These are phyloP conservation scores for Achaetomium macrosporum DNA, from an alignment of 2,329 filamentous ascomycete genomes.

Conservation along the genomic window DNA sequence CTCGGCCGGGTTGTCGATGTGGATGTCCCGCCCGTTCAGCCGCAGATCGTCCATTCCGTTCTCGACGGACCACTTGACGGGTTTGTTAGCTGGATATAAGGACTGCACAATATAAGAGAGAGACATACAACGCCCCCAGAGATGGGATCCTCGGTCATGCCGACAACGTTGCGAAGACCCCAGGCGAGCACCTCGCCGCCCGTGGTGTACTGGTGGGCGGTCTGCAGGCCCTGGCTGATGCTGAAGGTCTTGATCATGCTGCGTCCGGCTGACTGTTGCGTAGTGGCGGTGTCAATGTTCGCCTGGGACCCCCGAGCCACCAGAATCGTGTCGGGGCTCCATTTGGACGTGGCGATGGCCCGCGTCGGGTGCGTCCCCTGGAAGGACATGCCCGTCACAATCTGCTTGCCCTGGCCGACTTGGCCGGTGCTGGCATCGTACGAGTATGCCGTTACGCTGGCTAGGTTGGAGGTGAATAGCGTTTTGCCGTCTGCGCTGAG, in stretches of 20 bases:
- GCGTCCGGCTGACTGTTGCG: slow-evolving; percentile 39
- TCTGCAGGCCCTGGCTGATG: slow-evolving; percentile 35
- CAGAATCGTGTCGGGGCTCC: slow-evolving; percentile 42
- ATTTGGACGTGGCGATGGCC: slow-evolving; percentile 44
- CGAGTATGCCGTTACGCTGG: slow-evolving; percentile 43
- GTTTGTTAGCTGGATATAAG: no score
- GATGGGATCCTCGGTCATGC: slow-evolving; percentile 45
- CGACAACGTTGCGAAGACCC: slow-evolving; percentile 56
- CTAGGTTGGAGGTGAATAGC: slow-evolving; percentile 35
- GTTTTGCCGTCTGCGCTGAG: slow-evolving; percentile 29
- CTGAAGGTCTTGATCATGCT: slow-evolving; percentile 53
- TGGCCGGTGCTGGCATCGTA: slow-evolving; percentile 42
- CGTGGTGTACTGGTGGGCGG: slow-evolving; percentile 10
- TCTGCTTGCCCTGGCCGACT: slow-evolving; percentile 33
- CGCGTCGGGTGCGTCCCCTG: slow-evolving; percentile 45
- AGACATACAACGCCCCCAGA: slow-evolving; percentile 28
- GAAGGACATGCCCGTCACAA: slow-evolving; percentile 44
- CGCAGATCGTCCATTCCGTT: slow-evolving; percentile 57
- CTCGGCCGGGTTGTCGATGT: slow-evolving; percentile 58
- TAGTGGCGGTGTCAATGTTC: slow-evolving; percentile 45
- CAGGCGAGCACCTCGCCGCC: slow-evolving; percentile 21
- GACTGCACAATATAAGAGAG: no score
- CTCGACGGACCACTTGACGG: slow-evolving; percentile 45
- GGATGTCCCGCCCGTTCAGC: slow-evolving; percentile 47
- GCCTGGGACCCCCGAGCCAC: slow-evolving; percentile 46